Conservation (phyloP, 1,139 yeast species). For the Torulaspora pretoriensis region DNA sequence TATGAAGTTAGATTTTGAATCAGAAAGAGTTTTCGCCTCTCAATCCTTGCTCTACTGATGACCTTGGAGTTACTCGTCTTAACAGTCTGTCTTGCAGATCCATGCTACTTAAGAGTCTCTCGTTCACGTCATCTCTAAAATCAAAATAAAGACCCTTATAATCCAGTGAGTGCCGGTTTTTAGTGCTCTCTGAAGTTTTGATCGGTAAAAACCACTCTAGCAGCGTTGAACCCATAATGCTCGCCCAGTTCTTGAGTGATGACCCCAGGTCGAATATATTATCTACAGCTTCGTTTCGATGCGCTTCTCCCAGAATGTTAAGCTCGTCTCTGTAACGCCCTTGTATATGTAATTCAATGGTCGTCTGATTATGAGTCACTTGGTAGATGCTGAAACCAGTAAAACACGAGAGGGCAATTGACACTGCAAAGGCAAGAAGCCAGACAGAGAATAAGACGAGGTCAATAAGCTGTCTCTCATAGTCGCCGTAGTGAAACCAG, state of each 20-base stretch:
- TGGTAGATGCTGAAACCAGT: conserved; percentile 57
- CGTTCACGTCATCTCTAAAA: conserved; percentile 44
- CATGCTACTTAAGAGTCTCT: conserved; percentile 39
- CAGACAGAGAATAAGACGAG: conserved; percentile 58
- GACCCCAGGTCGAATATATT: conserved; percentile 76
- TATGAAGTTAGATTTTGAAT: no score
- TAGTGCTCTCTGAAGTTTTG: conserved; percentile 31
- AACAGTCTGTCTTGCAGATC: conserved; percentile 31
- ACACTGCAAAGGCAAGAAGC: conserved; percentile 58
- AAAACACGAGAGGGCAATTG: conserved; percentile 59
- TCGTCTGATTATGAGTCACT: conserved; percentile 62
- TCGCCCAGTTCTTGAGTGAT: conserved; percentile 51
- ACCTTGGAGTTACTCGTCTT: conserved; percentile 32
- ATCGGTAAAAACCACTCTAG: conserved; percentile 73
- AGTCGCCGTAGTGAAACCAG: conserved; percentile 48
- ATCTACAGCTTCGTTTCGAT: conserved; percentile 41
- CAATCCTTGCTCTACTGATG: conserved; percentile 23
- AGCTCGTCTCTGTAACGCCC: conserved; percentile 48
- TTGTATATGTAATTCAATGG: conserved; percentile 73
- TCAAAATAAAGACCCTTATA: conserved; percentile 52
- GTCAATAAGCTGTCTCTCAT: conserved; percentile 45
- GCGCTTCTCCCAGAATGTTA: conserved; percentile 41
- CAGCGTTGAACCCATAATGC: conserved; percentile 67
- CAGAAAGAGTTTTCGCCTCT: not conserved
- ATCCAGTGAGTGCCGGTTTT: conserved; percentile 31